A percentile compares a stretch with the other conserved stretches of the same genome.
These are phyloP conservation scores for Diaporthe australafricana DNA, from an alignment of 2,329 filamentous ascomycete species.

Conservation along the genomic window DNA sequence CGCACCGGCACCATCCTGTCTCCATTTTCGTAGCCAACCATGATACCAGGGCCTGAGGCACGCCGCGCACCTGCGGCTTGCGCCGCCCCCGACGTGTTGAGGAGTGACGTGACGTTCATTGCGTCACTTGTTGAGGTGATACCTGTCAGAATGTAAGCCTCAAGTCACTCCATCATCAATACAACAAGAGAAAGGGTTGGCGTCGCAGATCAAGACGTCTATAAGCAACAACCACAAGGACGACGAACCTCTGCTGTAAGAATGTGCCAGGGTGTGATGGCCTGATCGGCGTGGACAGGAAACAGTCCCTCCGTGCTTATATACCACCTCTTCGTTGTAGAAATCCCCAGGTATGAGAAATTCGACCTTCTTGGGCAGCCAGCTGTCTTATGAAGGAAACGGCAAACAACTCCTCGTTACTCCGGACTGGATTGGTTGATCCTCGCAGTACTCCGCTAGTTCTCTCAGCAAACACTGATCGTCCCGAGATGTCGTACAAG, in stretches of 20 bases:
- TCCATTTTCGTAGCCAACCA: slow-evolving; percentile 24
- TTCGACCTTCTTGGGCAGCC: slow-evolving; percentile 34
- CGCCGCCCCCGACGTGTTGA: slow-evolving; percentile 51
- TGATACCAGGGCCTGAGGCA: slow-evolving; percentile 22
- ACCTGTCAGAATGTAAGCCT: slow-evolving; percentile 27
- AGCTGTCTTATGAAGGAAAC: slow-evolving; percentile 37
- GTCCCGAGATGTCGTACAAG: slow-evolving; percentile 30
- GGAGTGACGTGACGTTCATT: slow-evolving; percentile 55
- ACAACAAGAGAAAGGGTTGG: background rate
- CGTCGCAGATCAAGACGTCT: background rate
- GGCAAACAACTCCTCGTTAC: slow-evolving; percentile 31
- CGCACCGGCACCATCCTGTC: slow-evolving; percentile 16
- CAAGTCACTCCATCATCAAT: background rate
- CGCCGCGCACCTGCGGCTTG: slow-evolving; percentile 30
- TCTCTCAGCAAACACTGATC: slow-evolving; percentile 28
- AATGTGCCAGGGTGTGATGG: background rate
- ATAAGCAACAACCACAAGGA: background rate
- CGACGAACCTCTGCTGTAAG: slow-evolving; percentile 22
- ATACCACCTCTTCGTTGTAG: background rate
- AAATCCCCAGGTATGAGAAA: background rate
- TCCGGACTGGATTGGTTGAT: background rate
- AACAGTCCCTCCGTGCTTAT: background rate
- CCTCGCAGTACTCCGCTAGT: background rate
- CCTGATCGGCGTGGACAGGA: background rate
- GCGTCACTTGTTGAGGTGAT: background rate